Evolutionary conservation across 176 grass and related monocot genomes (phyloP).

Genomic region (Oryza longistaminata): DNA sequence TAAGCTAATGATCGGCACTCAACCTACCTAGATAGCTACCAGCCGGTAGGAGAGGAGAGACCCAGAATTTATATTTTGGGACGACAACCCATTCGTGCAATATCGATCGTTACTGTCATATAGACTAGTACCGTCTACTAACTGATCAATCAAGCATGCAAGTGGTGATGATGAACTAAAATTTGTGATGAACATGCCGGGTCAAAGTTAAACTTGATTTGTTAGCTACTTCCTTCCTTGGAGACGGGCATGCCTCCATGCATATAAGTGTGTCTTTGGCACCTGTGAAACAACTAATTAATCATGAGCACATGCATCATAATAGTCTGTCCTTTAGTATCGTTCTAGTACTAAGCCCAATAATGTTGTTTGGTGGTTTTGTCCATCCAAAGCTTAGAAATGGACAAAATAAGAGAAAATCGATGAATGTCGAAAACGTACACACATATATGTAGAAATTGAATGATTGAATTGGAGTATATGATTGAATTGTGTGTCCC

Average conservation of each 20-base stretch:
- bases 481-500: background rate
- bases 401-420: background rate
- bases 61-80: background rate
- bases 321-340: background rate
- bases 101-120: background rate
- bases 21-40: background rate
- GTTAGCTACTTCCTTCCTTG: background rate
- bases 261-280: background rate
- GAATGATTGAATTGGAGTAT: background rate
- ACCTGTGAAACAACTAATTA: background rate
- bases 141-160: background rate
- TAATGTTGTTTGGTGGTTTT: background rate
- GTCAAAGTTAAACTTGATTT: too few relatives aligned
- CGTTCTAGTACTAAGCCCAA: background rate
- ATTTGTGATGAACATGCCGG: background rate
- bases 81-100: slow-evolving; percentile 48
- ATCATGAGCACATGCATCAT: background rate
- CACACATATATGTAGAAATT: background rate
- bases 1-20: background rate
- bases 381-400: background rate
- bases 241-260: background rate
- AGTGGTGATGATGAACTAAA: background rate
- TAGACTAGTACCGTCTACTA: background rate
- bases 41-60: background rate
- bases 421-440: background rate